Percentiles rank a stretch among this genome's conserved stretches.
Evolutionary conservation across 345 rosid genomes (phyloP).

Genomic region (Raphanus raphanistrum): DNA sequence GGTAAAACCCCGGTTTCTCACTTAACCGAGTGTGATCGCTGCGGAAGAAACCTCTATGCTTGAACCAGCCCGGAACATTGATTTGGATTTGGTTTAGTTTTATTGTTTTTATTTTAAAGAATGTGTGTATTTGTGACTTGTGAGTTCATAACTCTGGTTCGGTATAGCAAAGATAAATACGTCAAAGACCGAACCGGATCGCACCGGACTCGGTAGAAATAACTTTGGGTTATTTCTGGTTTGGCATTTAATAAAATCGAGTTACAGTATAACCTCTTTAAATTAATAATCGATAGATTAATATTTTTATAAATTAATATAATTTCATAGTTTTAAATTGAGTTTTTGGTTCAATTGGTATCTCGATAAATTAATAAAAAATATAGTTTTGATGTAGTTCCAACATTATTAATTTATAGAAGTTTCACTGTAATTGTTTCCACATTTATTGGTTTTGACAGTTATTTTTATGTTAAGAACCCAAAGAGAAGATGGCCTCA

Average conservation of each 20-base stretch:
- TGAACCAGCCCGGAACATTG: conserved; percentile 17
- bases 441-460: conserved; percentile 2
- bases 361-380: too few relatives aligned
- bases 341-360: too few relatives aligned
- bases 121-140: neutral
- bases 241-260: conserved; percentile 1
- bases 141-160: conserved; percentile 4
- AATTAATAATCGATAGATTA: too few relatives aligned
- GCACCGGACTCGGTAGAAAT: conserved; percentile 6
- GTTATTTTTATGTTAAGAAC: too few relatives aligned
- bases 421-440: too few relatives aligned
- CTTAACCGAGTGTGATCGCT: conserved; percentile 62
- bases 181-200: conserved; percentile 10
- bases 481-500: too few relatives aligned
- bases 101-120: neutral
- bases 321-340: too few relatives aligned
- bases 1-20: conserved; percentile 42
- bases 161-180: neutral
- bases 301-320: too few relatives aligned
- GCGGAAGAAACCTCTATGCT: conserved; percentile 64
- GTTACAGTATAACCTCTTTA: too few relatives aligned
- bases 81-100: conserved; percentile 5
- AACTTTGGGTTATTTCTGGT: conserved; percentile 16
- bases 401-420: too few relatives aligned
- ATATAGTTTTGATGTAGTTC: too few relatives aligned